Conservation (phyloP, 2,329 filamentous ascomycete genomes). For the Nigrospora osmanthi region DNA sequence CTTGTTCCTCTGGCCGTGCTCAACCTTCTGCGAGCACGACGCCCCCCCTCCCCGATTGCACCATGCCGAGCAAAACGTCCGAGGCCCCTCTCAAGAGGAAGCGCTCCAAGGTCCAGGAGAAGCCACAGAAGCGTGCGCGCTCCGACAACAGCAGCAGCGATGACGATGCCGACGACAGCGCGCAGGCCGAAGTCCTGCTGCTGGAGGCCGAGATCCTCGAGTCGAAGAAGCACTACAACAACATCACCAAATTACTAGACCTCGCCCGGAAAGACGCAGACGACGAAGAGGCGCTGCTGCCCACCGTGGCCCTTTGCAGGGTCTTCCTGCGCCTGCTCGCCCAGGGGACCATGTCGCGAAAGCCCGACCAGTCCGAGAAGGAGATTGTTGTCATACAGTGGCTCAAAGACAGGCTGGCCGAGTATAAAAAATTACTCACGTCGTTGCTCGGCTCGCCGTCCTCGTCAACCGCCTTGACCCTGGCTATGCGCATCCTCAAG, state of each 20-base stretch:
- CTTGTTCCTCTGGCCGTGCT: neutral
- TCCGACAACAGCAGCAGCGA: conserved; percentile 37
- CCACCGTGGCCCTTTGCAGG: conserved; percentile 75
- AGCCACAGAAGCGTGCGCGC: conserved; percentile 42
- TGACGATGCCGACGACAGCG: conserved; percentile 36
- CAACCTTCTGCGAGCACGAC: neutral
- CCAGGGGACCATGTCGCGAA: conserved; percentile 60
- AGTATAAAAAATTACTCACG: conserved; percentile 55
- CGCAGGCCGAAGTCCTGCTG: conserved; percentile 59
- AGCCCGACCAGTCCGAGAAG: conserved; percentile 59
- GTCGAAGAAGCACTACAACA: conserved; percentile 87
- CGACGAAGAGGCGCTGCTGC: conserved; percentile 52
- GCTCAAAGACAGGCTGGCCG: conserved; percentile 66
- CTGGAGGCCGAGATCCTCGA: conserved; percentile 77
- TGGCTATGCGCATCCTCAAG: conserved; percentile 80
- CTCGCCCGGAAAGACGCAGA: conserved; percentile 44
- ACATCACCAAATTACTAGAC: conserved; percentile 67
- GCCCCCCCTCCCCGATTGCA: neutral
- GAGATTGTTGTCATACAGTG: conserved; percentile 69
- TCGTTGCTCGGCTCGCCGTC: conserved; percentile 56
- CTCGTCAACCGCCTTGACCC: conserved; percentile 64
- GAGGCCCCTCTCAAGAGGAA: conserved; percentile 43
- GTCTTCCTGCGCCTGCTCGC: conserved; percentile 78
- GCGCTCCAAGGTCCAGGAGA: conserved; percentile 31
- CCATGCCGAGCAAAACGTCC: conserved; percentile 18